phyloP scores from a whole-genome alignment of 2,329 filamentous ascomycete genomes.

The Mariannaea elegans region DNA sequence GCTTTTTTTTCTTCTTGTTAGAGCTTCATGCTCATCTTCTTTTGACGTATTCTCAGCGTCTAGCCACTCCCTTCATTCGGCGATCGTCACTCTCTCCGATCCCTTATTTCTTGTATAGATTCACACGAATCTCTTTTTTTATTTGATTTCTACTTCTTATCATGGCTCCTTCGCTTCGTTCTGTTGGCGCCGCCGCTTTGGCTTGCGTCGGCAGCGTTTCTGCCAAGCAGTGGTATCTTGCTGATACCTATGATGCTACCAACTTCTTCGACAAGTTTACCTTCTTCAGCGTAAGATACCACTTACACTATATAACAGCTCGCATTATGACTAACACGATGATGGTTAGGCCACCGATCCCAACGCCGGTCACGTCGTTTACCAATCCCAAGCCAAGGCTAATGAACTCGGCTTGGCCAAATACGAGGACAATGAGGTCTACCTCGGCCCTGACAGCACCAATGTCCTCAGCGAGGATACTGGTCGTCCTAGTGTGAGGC shows the following conservation, averaged over 20 bases:
- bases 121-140: conserved; percentile 31
- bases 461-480: conserved; percentile 33
- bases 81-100: conserved; percentile 38
- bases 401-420: conserved; percentile 46
- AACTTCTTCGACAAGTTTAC: conserved; percentile 61
- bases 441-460: conserved; percentile 50
- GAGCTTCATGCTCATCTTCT: conserved; percentile 44
- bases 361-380: conserved; percentile 72
- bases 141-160: conserved; percentile 24
- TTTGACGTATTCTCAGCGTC: conserved; percentile 56
- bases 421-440: conserved; percentile 46
- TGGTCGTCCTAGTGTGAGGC: conserved; percentile 66
- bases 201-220: conserved; percentile 46
- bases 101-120: conserved; percentile 9
- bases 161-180: conserved; percentile 54
- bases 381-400: conserved; percentile 49
- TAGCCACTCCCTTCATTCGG: conserved; percentile 46
- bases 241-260: conserved; percentile 50
- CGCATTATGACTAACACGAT: conserved; percentile 22
- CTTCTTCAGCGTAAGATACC: conserved; percentile 49
- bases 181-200: conserved; percentile 50
- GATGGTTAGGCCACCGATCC: conserved; percentile 57
- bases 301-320: not conserved
- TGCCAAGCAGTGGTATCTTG: conserved; percentile 48
- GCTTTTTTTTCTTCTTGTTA: conserved; percentile 23